Conservation (phyloP, 768 basidiomycete species). For the Panaeolus cyanescens region DNA sequence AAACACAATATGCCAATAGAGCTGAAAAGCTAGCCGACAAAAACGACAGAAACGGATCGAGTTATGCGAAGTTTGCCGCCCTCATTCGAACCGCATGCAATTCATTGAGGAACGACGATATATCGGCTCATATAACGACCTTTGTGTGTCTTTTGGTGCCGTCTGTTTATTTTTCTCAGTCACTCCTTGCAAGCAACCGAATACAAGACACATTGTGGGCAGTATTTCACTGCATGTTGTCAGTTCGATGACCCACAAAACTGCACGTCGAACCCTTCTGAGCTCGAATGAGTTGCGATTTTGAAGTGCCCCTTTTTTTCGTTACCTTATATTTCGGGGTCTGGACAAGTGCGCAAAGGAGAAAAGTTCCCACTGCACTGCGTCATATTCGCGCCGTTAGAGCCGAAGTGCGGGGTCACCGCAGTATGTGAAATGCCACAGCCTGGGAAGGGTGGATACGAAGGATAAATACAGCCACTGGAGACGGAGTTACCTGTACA, state of each 20-base stretch:
- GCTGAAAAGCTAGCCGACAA: not conserved
- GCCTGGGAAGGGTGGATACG: not conserved
- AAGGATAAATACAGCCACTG: not conserved
- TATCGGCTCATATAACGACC: not conserved
- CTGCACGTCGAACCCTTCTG: too few species aligned
- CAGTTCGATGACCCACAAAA: too few species aligned
- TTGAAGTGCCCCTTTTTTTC: not conserved
- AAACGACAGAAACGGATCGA: not conserved
- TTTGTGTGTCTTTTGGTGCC: not conserved
- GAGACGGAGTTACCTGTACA: too few species aligned
- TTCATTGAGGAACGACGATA: not conserved
- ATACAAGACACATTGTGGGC: too few species aligned
- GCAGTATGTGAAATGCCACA: not conserved
- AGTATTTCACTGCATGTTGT: too few species aligned
- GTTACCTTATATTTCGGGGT: not conserved
- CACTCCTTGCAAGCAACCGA: too few species aligned
- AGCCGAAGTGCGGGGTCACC: conserved; percentile 1
- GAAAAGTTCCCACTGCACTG: not conserved
- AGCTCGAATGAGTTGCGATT: too few species aligned
- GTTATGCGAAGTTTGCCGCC: not conserved
- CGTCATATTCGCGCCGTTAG: not conserved
- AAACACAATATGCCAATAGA: not conserved
- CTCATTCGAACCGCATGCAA: not conserved
- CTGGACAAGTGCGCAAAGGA: not conserved
- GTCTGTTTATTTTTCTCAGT: too few species aligned